These are phyloP conservation scores for Xanthoparmelia taractica DNA, from an alignment of 495 filamentous ascomycete genomes.

Conservation along the genomic window DNA sequence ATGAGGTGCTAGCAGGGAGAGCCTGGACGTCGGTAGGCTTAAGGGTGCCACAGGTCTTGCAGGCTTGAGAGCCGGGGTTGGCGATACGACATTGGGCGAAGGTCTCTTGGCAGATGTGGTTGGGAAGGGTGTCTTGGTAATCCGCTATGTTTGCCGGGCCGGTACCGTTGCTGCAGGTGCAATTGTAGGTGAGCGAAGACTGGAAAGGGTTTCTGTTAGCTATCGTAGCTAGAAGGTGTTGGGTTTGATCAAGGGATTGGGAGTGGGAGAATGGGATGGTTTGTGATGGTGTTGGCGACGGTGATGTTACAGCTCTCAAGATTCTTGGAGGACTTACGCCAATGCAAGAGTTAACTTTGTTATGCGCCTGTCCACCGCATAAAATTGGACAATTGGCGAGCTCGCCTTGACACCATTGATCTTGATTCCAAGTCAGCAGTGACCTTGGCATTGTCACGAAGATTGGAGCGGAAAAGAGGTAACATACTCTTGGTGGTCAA, in stretches of 20 bases:
- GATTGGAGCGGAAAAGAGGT: too few relatives aligned
- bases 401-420: slow-evolving; percentile 40
- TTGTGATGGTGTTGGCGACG: slow-evolving; percentile 18
- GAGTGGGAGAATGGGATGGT: slow-evolving; percentile 9
- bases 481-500: slow-evolving; percentile 18
- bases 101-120: slow-evolving; percentile 46
- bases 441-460: background rate
- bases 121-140: slow-evolving; percentile 50
- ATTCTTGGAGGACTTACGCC: slow-evolving; percentile 32
- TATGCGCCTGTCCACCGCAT: slow-evolving; percentile 33
- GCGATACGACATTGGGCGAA: slow-evolving; percentile 43
- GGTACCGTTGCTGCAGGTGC: slow-evolving; percentile 47
- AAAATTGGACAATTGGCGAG: slow-evolving; percentile 41
- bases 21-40: slow-evolving; percentile 36
- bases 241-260: slow-evolving; percentile 13
- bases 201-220: slow-evolving; percentile 25
- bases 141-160: slow-evolving; percentile 41
- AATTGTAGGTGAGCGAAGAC: slow-evolving; percentile 45
- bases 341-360: slow-evolving; percentile 38
- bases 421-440: slow-evolving; percentile 27
- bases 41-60: slow-evolving; percentile 41
- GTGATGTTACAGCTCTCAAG: background rate
- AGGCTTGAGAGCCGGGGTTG: slow-evolving; percentile 42
- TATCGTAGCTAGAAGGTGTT: slow-evolving; percentile 1
- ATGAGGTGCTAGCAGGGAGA: slow-evolving; percentile 27